These are phyloP conservation scores for Paramecium bursaria DNA, from an alignment of 73 alveolate species.

Conservation along the genomic window DNA sequence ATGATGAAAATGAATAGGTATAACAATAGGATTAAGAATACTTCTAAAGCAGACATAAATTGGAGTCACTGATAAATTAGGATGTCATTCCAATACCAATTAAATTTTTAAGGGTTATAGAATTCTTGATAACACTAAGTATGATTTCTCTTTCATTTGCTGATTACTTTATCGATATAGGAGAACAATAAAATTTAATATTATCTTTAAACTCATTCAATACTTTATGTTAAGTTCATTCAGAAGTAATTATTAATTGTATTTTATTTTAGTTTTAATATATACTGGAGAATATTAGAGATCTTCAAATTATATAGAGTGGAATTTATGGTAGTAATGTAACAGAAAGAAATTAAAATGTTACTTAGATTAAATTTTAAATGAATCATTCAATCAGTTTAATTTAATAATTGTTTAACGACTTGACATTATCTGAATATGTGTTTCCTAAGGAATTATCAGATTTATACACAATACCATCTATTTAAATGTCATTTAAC, in stretches of 20 bases:
- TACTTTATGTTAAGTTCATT: conserved; percentile 1
- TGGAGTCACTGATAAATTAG: conserved; percentile 1
- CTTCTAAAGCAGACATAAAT: conserved; percentile 19
- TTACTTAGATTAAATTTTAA: conserved; percentile 1
- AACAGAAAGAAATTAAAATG: neutral
- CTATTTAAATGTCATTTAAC: conserved; percentile 19
- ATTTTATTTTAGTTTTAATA: too few relatives aligned
- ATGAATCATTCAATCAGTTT: conserved; percentile 5
- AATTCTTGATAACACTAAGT: conserved; percentile 10
- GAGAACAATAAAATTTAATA: neutral
- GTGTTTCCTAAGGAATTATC: neutral
- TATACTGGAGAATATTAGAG: conserved; percentile 25
- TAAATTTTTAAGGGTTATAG: conserved; percentile 12
- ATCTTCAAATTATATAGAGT: neutral
- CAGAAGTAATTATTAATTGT: too few relatives aligned
- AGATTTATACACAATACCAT: conserved; percentile 9
- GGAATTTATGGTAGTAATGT: conserved; percentile 1
- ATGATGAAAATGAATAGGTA: conserved; percentile 31
- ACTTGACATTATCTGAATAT: conserved; percentile 23
- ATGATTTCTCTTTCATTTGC: conserved; percentile 22
- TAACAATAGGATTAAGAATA: conserved; percentile 28
- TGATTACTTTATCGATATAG: conserved; percentile 54
- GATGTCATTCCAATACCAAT: conserved; percentile 24
- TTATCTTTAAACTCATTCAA: conserved; percentile 9
- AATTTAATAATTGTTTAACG: conserved; percentile 3